Conservation (phyloP, 129 eudicot genomes). For the Pittosporum tobira region DNA sequence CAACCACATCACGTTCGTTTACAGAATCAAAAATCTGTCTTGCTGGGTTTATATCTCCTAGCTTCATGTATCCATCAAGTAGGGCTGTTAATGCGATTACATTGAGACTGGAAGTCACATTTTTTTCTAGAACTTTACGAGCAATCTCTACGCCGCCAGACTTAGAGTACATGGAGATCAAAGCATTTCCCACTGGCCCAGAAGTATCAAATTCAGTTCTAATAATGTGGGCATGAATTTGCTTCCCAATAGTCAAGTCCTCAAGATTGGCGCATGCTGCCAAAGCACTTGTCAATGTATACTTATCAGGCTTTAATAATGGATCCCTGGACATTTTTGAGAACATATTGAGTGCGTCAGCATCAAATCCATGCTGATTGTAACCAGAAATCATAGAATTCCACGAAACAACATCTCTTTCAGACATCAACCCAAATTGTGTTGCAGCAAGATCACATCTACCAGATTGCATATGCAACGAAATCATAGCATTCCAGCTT, state of each 20-base stretch:
- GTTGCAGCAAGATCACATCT: slow-evolving; percentile 40
- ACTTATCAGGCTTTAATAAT: slow-evolving; percentile 47
- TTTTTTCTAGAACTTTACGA: slow-evolving; percentile 29
- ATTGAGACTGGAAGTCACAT: slow-evolving; percentile 26
- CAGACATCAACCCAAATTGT: slow-evolving; percentile 55
- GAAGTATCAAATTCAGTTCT: slow-evolving; percentile 38
- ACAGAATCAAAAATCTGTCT: slow-evolving; percentile 60
- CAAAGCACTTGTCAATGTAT: slow-evolving; percentile 59
- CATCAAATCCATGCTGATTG: slow-evolving; percentile 52
- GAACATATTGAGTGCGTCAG: slow-evolving; percentile 45
- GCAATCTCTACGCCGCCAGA: slow-evolving; percentile 48
- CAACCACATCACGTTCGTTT: slow-evolving; percentile 55
- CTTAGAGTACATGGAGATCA: slow-evolving; percentile 70
- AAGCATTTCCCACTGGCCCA: slow-evolving; percentile 65
- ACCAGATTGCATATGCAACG: slow-evolving; percentile 54
- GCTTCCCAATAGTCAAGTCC: slow-evolving; percentile 39
- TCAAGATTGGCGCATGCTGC: slow-evolving; percentile 65
- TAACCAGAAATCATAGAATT: slow-evolving; percentile 78
- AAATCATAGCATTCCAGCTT: slow-evolving; percentile 54
- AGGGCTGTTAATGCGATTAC: slow-evolving; percentile 64
- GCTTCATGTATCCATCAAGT: slow-evolving; percentile 65
- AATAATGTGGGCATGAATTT: slow-evolving; percentile 50
- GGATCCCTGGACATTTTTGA: slow-evolving; percentile 39
- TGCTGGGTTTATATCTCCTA: slow-evolving; percentile 55
- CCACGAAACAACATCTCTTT: slow-evolving; percentile 63